Conservation (phyloP, 164 flowering plant genomes). For the Tetrastigma voinierianum region DNA sequence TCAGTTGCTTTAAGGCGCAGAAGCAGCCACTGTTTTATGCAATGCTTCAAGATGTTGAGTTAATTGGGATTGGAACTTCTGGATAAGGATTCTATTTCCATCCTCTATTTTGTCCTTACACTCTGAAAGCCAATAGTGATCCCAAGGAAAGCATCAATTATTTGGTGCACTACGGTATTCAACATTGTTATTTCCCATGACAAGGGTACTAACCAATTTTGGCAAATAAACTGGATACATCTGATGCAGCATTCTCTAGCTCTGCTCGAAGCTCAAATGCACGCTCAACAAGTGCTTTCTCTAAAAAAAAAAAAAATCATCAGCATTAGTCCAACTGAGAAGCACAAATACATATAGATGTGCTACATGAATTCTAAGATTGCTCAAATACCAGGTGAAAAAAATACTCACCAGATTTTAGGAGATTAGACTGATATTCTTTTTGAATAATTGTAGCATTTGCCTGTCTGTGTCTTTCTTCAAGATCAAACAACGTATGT, state of each 20-base stretch:
- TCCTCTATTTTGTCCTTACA: slow-evolving; percentile 93
- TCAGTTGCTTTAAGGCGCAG: slow-evolving; percentile 73
- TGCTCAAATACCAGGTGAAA: slow-evolving; percentile 1
- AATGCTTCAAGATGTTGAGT: slow-evolving; percentile 83
- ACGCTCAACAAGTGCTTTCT: slow-evolving; percentile 81
- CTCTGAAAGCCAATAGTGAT: slow-evolving; percentile 40
- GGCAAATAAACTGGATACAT: slow-evolving; percentile 73
- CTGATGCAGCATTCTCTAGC: slow-evolving; percentile 90
- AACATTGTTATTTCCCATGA: neutral
- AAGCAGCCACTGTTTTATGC: slow-evolving; percentile 80
- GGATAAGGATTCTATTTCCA: slow-evolving; percentile 69
- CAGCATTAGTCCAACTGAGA: neutral
- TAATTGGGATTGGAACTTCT: slow-evolving; percentile 72
- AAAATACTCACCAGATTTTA: slow-evolving; percentile 74
- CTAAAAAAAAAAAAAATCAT: slow-evolving; percentile 33
- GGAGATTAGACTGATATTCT: slow-evolving; percentile 81
- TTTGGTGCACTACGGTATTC: neutral
- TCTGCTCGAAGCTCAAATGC: slow-evolving; percentile 87
- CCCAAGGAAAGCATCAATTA: neutral
- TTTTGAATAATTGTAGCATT: slow-evolving; percentile 89
- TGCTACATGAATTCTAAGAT: neutral
- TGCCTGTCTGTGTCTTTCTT: slow-evolving; percentile 85
- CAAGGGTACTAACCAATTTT: slow-evolving; percentile 71
- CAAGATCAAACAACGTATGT: slow-evolving; percentile 69
- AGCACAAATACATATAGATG: neutral